Evolutionary conservation across 805 yeast genomes (phyloP).

Genomic region (Candida golubevii): DNA sequence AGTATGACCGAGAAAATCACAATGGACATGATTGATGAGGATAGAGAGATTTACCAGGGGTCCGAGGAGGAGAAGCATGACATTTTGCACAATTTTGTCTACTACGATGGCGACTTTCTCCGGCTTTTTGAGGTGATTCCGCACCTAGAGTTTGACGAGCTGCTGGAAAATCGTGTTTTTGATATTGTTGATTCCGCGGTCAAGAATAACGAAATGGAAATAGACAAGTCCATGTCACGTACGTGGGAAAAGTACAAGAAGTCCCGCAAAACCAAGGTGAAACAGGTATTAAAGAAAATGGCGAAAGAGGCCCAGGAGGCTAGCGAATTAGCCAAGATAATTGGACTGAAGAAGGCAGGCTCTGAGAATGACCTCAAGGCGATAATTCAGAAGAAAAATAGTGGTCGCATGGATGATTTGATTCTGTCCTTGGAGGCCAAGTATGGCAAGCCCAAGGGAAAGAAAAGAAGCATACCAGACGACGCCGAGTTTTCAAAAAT

Average conservation of each 20-base stretch:
- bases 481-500: slow-evolving; percentile 47
- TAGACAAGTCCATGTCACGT: slow-evolving; percentile 28
- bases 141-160: slow-evolving; percentile 60
- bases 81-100: slow-evolving; percentile 53
- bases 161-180: slow-evolving; percentile 60
- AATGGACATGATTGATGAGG: slow-evolving; percentile 65
- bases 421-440: slow-evolving; percentile 48
- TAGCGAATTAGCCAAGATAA: slow-evolving; percentile 39
- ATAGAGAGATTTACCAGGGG: slow-evolving; percentile 57
- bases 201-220: slow-evolving; percentile 30
- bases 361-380: slow-evolving; percentile 41
- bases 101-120: slow-evolving; percentile 64
- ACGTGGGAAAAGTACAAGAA: slow-evolving; percentile 51
- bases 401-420: slow-evolving; percentile 40
- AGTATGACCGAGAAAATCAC: slow-evolving; percentile 48
- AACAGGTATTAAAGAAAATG: slow-evolving; percentile 45
- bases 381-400: slow-evolving; percentile 47
- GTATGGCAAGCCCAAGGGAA: slow-evolving; percentile 39
- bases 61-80: slow-evolving; percentile 60
- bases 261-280: slow-evolving; percentile 44
- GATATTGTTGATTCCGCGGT: slow-evolving; percentile 43
- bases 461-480: slow-evolving; percentile 37
- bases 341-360: slow-evolving; percentile 24
- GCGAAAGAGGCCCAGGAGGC: slow-evolving; percentile 68
- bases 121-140: slow-evolving; percentile 70